Base-by-base conservation (phyloP, 768 basidiomycete species). In the Calvatia gigantea region DNA sequence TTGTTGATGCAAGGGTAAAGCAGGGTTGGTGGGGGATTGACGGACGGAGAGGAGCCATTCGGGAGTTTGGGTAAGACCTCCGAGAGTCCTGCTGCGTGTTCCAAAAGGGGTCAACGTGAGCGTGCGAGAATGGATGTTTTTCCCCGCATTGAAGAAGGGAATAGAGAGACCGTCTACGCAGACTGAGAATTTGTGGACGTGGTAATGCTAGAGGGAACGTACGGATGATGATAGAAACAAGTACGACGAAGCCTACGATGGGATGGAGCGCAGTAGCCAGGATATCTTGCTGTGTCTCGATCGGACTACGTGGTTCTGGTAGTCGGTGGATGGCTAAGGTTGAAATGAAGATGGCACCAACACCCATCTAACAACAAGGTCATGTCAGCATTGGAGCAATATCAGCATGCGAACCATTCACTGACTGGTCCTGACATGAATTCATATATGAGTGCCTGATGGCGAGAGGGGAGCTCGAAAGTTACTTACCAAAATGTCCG, bases 311-410 rank as follows among this genome's bases (percentile, higher is more conserved):
- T 1, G 87, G 83, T 8, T 62, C 64, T 4, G 87, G 82, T 0
- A 94, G 74, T 48, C 78, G 80, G 21, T 78, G 77, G 7, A 84
- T 66, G 3, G 92, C 90, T 25, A 93, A 69, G 0, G 84, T 86
- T 8, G 88, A 85, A 53, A 98, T 87, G 68, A 98, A 99, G 42
- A 98, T 76, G 5, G 96, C 89, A 0, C 88, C 85, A 21, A 97
- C 94, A 49, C 95, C 95, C 90, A 97, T 94, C 77, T 93, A 69
- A 27, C 3, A 11, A 32, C n/a, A n/a, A n/a, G n/a, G n/a, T 8
- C 23, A n/a, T 11, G 7, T n/a, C n/a, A n/a, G n/a, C n/a, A n/a
- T n/a, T n/a, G n/a, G n/a, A n/a, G n/a, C n/a, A n/a, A n/a, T n/a
- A n/a, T n/a, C n/a, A n/a, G n/a, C n/a, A n/a, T n/a, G n/a, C n/a